Conservation (phyloP, 176 grass and related monocot species). For the Puccinellia tenuiflora region DNA sequence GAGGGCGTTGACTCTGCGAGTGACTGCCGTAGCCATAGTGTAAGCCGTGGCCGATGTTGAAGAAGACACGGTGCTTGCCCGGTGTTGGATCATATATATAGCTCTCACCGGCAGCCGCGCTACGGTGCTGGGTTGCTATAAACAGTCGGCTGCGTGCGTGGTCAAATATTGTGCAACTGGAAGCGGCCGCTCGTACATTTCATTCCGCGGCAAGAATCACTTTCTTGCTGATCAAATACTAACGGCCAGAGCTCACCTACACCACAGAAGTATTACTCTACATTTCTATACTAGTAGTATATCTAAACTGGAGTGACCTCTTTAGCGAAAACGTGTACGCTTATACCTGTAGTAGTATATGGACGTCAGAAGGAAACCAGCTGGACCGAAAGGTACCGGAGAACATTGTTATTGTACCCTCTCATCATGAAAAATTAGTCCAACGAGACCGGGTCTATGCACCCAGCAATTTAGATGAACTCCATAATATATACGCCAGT, state of each 20-base stretch:
- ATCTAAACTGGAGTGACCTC: background rate
- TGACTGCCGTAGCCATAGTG: slow-evolving; percentile 13
- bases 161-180: slow-evolving; percentile 22
- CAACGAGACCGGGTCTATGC: too few relatives aligned
- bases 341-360: background rate
- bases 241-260: background rate
- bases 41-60: background rate
- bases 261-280: background rate
- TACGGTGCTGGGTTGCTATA: too few relatives aligned
- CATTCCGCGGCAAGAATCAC: background rate
- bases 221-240: slow-evolving; percentile 11
- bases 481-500: too few relatives aligned
- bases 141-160: background rate
- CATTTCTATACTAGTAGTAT: background rate
- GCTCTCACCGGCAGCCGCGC: too few relatives aligned
- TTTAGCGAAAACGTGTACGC: background rate
- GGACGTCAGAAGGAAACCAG: background rate
- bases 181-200: slow-evolving; percentile 1
- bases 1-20: slow-evolving; percentile 23
- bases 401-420: background rate
- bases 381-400: slow-evolving; percentile 20
- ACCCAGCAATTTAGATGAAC: too few relatives aligned
- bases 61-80: background rate
- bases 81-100: slow-evolving; percentile 1
- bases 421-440: too few relatives aligned